Evolutionary conservation across 306 rosid species (phyloP).

Genomic region (Echinosophora koreensis): DNA sequence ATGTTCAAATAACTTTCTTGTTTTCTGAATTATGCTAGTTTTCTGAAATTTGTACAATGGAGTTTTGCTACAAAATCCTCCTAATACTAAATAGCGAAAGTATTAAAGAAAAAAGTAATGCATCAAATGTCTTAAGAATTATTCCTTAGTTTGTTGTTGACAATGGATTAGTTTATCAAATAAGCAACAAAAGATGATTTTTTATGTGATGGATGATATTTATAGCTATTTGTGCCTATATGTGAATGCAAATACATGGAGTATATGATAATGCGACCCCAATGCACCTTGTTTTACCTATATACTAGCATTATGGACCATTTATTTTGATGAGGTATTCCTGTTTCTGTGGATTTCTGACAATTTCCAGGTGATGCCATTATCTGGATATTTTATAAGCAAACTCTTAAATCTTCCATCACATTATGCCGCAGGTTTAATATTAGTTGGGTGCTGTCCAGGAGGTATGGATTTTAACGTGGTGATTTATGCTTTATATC

Average conservation of each 20-base stretch:
- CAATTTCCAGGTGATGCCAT: constrained; percentile 84
- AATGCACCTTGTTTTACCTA: background rate
- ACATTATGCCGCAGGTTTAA: constrained; percentile 88
- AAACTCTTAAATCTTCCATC: constrained; percentile 81
- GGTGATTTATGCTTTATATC: constrained; percentile 4
- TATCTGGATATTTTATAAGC: constrained; percentile 76
- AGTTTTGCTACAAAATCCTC: no score
- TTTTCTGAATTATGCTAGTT: no score
- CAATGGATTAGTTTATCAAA: background rate
- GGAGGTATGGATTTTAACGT: constrained; percentile 66
- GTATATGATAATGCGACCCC: background rate
- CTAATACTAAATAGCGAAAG: no score
- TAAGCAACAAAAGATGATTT: constrained; percentile 2
- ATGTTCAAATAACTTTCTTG: no score
- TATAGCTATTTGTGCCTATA: background rate
- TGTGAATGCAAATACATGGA: background rate
- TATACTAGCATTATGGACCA: constrained; percentile 13
- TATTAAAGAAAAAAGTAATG: no score
- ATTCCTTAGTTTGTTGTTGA: background rate
- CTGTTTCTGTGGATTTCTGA: constrained; percentile 13
- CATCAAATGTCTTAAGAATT: no score
- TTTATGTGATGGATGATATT: constrained; percentile 23
- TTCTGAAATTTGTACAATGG: no score
- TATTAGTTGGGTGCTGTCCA: constrained; percentile 85
- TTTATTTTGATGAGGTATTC: constrained; percentile 26